Conservation (phyloP, 2,329 filamentous ascomycete genomes). For the Alternaria sp. region DNA sequence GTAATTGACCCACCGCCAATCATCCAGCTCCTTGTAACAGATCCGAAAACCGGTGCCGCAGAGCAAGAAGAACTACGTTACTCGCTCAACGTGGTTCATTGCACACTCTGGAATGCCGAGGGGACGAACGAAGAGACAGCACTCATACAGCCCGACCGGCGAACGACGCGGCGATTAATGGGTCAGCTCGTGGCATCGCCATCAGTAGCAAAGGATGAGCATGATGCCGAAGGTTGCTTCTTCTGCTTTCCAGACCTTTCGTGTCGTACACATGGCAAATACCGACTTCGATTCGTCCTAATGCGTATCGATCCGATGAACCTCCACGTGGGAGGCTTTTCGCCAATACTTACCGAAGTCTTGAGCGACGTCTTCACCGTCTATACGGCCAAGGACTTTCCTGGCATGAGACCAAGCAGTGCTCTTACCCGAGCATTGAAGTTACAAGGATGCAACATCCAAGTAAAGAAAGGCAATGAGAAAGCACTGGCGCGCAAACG, state of each 20-base stretch:
- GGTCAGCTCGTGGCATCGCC: conserved; percentile 80
- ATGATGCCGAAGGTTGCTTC: conserved; percentile 78
- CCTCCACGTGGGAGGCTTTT: conserved; percentile 63
- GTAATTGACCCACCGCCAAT: conserved; percentile 88
- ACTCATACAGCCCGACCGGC: conserved; percentile 73
- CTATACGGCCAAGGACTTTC: conserved; percentile 86
- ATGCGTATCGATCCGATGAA: conserved; percentile 73
- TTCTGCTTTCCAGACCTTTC: conserved; percentile 87
- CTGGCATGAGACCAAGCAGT: conserved; percentile 82
- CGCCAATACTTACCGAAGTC: conserved; percentile 60
- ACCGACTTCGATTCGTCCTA: conserved; percentile 76
- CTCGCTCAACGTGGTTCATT: conserved; percentile 76
- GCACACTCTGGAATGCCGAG: conserved; percentile 76
- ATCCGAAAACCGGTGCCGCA: conserved; percentile 59
- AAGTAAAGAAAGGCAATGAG: conserved; percentile 86
- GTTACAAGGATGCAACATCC: conserved; percentile 82
- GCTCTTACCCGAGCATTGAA: conserved; percentile 77
- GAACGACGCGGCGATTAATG: conserved; percentile 79
- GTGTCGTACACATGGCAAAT: conserved; percentile 79
- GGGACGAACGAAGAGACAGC: conserved; percentile 73
- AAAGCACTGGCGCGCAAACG: conserved; percentile 59
- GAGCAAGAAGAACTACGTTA: conserved; percentile 69
- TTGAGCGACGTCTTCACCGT: conserved; percentile 79
- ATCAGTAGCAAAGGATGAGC: conserved; percentile 79
- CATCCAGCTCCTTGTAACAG: conserved; percentile 74